Base-by-base conservation (phyloP, 2,329 filamentous ascomycete genomes). In the Blastomyces emzantsi region DNA sequence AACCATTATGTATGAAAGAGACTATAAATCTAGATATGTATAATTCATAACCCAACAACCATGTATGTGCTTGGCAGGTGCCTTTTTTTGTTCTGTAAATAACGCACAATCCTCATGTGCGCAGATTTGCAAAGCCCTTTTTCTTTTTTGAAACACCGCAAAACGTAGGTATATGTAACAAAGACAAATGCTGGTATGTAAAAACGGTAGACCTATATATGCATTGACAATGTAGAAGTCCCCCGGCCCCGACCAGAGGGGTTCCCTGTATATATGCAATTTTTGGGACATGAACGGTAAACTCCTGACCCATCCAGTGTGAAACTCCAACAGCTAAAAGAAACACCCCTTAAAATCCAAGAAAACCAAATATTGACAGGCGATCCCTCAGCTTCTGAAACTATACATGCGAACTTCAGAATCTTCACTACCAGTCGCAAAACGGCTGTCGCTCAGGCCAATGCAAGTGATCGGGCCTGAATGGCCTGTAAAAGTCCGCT, bases 401-500 rank as follows among this genome's bases (percentile, higher is more conserved):
- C 87, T 90, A 74, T 92, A 92, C 70, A 99, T 82, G 61, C 92
- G 82, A 43, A 97, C 90, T 70, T 96, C 92, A 67, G 90, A 90
- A 73, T 99, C 94, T 75, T 97, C 94, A 71, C 93, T 91, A 6
- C 92, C 94, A 69, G 90, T 96, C 39, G 91, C 90, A 80, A 99
- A 89, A 51, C 90, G 84, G 69, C 88, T 90, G 73, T 97, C 94
- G 70, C 91, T 95, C 7, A 99, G 80, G 1, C 90, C 92, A 49
- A 97, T 89, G 73, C 93, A 97, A 2, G 92, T 97, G 2, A 97
- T 92, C 0, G 94, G 92, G 0, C 91, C 93, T 1, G 87, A 85
- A 75, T 97, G 94, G 0, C 92, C 92, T 2, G 90, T 92, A 72
- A 96, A 93, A 2, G 92, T 97, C 59, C 92, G 83, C 74, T 97